Evolutionary conservation across 1,139 yeast species (phyloP), one percentile per base, ranked within the genome.

Genomic region (Casaregolazyma lundiana): DNA sequence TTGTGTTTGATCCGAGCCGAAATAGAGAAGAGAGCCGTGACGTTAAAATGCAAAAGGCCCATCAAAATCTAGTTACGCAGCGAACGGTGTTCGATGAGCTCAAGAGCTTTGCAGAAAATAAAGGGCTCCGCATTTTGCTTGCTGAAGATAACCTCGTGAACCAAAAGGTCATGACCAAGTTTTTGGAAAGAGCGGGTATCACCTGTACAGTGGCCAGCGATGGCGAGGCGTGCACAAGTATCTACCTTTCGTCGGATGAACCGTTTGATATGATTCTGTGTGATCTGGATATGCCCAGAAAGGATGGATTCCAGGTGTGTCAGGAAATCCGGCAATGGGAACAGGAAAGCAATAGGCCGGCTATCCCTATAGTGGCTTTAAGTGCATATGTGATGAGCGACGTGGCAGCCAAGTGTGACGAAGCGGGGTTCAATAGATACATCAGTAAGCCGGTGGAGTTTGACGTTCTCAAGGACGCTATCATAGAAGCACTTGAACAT

Each of bases 81-180:
- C 52, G 53, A 47, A 48, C 51, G n/a, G 54, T 60, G 24, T 60
- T 58, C 43, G 52, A 52, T 35, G 55, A 50, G 22, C 39, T 57
- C 24, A 42, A 48, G 34, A 35, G 44, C 20, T 57, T 62, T 24
- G 80, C 85, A 0, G 81, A 46, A 9, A 56, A 52, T 34, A 50
- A 81, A 6, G 71, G 69, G 67, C 50, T 64, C 30, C 55, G 72
- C 43, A 78, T 88, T 21, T 69, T 88, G 49, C 86, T 88, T 17
- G 96, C 96, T 1, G 96, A 88, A 60, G 96, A 88, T 60, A 88
- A 88, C 56, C 70, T 78, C 58, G 95, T 88, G 4, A 88, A 88
- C 58, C 96, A 88, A 63, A 95, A 88, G 64, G 96, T 88, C 22
- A 84, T 87, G 56, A 78, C 76, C 59, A 67, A 95, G 56, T 87